Percentiles rank a stretch among this genome's conserved stretches.
phyloP scores from a whole-genome alignment of 2,329 filamentous ascomycete genomes.

The Pseudocercospora fuligena region DNA sequence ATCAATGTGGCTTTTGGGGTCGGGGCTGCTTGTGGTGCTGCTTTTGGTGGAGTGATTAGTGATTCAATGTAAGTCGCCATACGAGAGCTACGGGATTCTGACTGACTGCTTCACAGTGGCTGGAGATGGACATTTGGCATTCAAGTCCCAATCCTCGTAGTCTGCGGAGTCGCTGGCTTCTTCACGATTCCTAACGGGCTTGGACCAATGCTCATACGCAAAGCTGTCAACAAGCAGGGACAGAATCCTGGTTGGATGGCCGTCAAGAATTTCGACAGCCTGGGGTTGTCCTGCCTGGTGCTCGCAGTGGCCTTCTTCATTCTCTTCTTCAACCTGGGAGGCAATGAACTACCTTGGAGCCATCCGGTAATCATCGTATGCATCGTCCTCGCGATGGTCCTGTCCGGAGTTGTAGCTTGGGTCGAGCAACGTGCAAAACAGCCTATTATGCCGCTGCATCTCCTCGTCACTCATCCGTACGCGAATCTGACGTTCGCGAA shows the following conservation, averaged over 20 bases:
- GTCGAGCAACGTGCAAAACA: conserved; percentile 47
- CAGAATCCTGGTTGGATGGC: conserved; percentile 44
- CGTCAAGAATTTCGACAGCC: conserved; percentile 55
- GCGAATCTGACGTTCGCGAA: conserved; percentile 63
- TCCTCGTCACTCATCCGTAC: conserved; percentile 62
- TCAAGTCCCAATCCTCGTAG: conserved; percentile 56
- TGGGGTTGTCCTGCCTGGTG: conserved; percentile 55
- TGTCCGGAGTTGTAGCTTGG: conserved; percentile 44
- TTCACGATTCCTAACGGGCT: conserved; percentile 51
- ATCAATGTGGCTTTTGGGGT: conserved; percentile 68
- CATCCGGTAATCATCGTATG: conserved; percentile 48
- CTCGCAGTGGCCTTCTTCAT: conserved; percentile 48
- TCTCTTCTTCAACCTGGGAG: conserved; percentile 46
- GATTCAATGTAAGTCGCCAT: conserved; percentile 56
- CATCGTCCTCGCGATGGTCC: conserved; percentile 43
- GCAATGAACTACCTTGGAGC: conserved; percentile 52
- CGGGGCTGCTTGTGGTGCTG: conserved; percentile 62
- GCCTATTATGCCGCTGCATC: conserved; percentile 51
- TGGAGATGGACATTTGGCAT: conserved; percentile 73
- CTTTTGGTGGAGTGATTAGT: conserved; percentile 71
- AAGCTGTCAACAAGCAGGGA: conserved; percentile 42
- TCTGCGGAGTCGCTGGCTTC: conserved; percentile 50
- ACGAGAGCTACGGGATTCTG: background rate
- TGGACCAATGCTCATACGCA: conserved; percentile 51
- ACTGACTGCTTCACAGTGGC: conserved; percentile 45